These are phyloP conservation scores for Vitis rupestris DNA, from an alignment of 164 flowering plant genomes.

Conservation along the genomic window DNA sequence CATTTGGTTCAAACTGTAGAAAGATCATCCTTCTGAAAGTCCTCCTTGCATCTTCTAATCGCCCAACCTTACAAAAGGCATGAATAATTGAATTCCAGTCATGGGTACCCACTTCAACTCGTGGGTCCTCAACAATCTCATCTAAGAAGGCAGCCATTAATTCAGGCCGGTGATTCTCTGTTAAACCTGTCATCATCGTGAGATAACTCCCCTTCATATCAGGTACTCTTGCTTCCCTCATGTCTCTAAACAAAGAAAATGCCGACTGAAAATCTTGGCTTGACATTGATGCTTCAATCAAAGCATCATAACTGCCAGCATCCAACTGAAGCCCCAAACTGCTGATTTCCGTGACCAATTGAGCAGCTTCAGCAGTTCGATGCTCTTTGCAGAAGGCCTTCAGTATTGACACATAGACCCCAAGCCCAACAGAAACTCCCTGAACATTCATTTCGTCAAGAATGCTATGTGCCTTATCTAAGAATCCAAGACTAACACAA, in stretches of 20 bases:
- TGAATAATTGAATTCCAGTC: constrained; percentile 98
- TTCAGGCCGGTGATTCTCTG: constrained; percentile 89
- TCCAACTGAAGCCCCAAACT: constrained; percentile 73
- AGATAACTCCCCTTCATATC: constrained; percentile 81
- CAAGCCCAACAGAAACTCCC: constrained; percentile 70
- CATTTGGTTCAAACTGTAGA: constrained; percentile 79
- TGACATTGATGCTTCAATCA: constrained; percentile 89
- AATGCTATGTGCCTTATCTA: constrained; percentile 79
- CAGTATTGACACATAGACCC: constrained; percentile 84
- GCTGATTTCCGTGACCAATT: constrained; percentile 69
- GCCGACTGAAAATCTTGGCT: constrained; percentile 94
- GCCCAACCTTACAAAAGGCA: constrained; percentile 84
- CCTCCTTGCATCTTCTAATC: constrained; percentile 88
- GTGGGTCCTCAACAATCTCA: constrained; percentile 86
- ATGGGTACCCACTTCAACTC: constrained; percentile 83
- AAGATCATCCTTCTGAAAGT: constrained; percentile 91
- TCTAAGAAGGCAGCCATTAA: constrained; percentile 95
- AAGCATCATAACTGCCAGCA: constrained; percentile 53
- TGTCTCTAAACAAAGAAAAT: constrained; percentile 82
- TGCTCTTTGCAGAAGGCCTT: constrained; percentile 82
- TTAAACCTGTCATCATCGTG: constrained; percentile 93
- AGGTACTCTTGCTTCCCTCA: constrained; percentile 73
- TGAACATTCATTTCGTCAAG: constrained; percentile 84
- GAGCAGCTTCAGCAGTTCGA: constrained; percentile 87
- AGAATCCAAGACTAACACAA: constrained; percentile 65